Percentiles rank a stretch among this genome's conserved stretches.
Conservation (phyloP, 1,139 yeast genomes). For the Hansenula lynferdii region DNA sequence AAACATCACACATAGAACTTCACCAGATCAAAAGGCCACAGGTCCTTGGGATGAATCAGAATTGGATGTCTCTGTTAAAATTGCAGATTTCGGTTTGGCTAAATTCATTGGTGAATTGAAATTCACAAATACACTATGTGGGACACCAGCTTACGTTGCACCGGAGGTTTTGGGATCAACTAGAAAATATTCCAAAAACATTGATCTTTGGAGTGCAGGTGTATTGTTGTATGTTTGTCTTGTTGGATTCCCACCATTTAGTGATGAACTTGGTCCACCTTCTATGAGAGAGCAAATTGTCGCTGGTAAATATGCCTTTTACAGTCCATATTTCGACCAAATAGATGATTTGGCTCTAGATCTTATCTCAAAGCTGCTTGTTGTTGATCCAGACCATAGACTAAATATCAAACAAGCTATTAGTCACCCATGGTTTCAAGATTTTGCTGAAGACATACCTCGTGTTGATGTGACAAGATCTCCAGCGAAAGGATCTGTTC, state of each 20-base stretch:
- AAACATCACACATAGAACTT: constrained; percentile 46
- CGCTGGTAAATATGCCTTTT: constrained; percentile 64
- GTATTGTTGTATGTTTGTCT: constrained; percentile 71
- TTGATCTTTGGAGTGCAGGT: constrained; percentile 80
- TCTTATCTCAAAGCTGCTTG: constrained; percentile 54
- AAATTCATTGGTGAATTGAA: constrained; percentile 74
- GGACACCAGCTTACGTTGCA: constrained; percentile 82
- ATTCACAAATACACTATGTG: constrained; percentile 74
- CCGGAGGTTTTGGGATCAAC: constrained; percentile 60
- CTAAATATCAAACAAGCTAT: constrained; percentile 46
- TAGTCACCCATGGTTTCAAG: constrained; percentile 48
- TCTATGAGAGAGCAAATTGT: constrained; percentile 70
- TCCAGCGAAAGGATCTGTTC: constrained; percentile 14
- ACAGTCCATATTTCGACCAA: constrained; percentile 77
- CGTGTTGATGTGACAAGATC: constrained; percentile 9
- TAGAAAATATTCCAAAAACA: constrained; percentile 62
- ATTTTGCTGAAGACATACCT: background rate
- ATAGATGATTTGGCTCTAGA: constrained; percentile 62
- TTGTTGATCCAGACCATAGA: constrained; percentile 52
- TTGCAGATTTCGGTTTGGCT: constrained; percentile 80
- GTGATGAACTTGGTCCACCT: constrained; percentile 79
- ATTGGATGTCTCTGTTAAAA: constrained; percentile 59
- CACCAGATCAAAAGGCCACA: constrained; percentile 35
- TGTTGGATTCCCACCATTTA: constrained; percentile 83
- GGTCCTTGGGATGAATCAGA: constrained; percentile 76